Evolutionary conservation across 106 monocot genomes (phyloP).

Genomic region (Platanthera guangdongensis): DNA sequence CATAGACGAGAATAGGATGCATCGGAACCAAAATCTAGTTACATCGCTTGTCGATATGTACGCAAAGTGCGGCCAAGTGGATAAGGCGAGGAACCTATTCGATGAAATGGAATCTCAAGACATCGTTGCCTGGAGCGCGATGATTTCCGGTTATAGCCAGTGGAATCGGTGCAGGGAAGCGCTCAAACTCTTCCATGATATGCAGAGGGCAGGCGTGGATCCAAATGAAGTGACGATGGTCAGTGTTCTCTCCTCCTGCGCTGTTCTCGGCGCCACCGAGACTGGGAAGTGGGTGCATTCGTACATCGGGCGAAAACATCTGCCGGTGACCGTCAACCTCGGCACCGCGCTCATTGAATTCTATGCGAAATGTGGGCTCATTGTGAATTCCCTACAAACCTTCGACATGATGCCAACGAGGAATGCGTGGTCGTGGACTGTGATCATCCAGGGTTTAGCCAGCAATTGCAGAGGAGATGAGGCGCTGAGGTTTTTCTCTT

Average conservation of each 20-base stretch:
- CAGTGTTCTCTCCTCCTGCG: conserved; percentile 56
- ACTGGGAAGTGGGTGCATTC: conserved; percentile 73
- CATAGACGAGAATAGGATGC: conserved; percentile 21
- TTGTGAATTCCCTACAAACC: conserved; percentile 20
- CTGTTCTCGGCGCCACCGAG: conserved; percentile 60
- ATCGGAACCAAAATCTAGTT: conserved; percentile 24
- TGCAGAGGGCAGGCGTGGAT: conserved; percentile 41
- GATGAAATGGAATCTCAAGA: conserved; percentile 45
- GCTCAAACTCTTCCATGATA: conserved; percentile 47
- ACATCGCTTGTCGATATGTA: conserved; percentile 60
- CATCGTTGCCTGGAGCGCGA: conserved; percentile 75
- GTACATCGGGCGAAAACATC: conserved; percentile 30
- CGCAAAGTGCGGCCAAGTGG: conserved; percentile 47
- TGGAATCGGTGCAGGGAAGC: conserved; percentile 36
- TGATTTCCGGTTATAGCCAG: conserved; percentile 68
- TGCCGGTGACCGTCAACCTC: conserved; percentile 42
- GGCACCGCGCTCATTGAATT: conserved; percentile 63
- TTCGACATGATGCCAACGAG: conserved; percentile 42
- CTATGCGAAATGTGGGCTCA: conserved; percentile 69
- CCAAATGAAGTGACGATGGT: conserved; percentile 77
- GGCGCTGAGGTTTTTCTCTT: conserved; percentile 32
- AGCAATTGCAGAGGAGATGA: conserved; percentile 54
- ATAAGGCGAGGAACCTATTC: conserved; percentile 40
- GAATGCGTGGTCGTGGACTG: conserved; percentile 58
- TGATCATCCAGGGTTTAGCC: conserved; percentile 52